Percentiles rank a stretch among this genome's conserved stretches.
Conservation (phyloP, 495 filamentous ascomycete genomes). For the Ramalina intermedia region DNA sequence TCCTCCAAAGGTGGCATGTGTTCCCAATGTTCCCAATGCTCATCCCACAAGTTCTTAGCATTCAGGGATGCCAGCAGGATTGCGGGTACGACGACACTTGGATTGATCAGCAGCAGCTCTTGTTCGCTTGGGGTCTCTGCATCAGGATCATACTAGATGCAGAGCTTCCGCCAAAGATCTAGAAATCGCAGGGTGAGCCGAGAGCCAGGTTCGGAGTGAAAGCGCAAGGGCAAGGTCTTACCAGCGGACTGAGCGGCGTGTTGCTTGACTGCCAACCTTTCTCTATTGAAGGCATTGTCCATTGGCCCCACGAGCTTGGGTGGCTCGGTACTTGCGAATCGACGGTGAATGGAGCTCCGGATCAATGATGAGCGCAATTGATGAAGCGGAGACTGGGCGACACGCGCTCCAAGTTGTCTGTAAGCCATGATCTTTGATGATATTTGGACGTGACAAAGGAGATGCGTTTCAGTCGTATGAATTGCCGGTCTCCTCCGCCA, state of each 20-base stretch:
- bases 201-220: not conserved
- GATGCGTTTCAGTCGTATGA: too few relatives aligned
- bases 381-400: constrained; percentile 18
- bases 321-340: constrained; percentile 45
- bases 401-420: not conserved
- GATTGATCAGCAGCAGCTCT: constrained; percentile 5
- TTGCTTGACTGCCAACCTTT: constrained; percentile 69
- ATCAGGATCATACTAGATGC: constrained; percentile 56
- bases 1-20: constrained; percentile 83
- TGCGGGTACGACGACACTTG: constrained; percentile 51
- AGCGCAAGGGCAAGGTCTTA: constrained; percentile 19
- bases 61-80: constrained; percentile 59
- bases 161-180: constrained; percentile 92
- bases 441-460: too few relatives aligned
- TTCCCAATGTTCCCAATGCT: constrained; percentile 91
- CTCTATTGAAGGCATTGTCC: constrained; percentile 80
- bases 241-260: constrained; percentile 70
- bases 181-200: not conserved
- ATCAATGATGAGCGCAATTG: constrained; percentile 39
- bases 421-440: not conserved
- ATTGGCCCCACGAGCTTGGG: constrained; percentile 32
- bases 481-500: too few relatives aligned
- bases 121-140: not conserved
- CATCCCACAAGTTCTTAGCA: constrained; percentile 76
- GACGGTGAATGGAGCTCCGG: constrained; percentile 49